Conservation (phyloP, 306 rosid species). For the Hippophae tibetana region DNA sequence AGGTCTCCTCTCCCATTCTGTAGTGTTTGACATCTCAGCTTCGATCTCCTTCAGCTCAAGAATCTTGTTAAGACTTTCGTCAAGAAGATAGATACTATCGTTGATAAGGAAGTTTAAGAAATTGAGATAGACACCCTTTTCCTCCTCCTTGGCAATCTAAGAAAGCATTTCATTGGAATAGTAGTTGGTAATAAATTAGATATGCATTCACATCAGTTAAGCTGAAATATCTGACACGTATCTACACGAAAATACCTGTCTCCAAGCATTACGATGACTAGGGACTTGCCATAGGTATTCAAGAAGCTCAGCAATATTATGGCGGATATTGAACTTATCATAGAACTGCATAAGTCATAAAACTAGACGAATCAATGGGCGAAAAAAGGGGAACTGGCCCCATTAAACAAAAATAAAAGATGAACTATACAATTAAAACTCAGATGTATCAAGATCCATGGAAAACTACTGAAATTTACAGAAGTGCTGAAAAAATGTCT, state of each 20-base stretch:
- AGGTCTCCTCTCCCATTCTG: constrained; percentile 86
- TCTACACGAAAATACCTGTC: constrained; percentile 45
- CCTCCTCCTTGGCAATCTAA: constrained; percentile 98
- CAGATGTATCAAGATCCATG: not conserved
- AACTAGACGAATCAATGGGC: constrained; percentile 8
- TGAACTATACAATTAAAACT: not conserved
- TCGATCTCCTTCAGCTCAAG: constrained; percentile 93
- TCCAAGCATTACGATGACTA: constrained; percentile 97
- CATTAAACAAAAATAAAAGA: constrained; percentile 16
- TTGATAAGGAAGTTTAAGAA: constrained; percentile 92
- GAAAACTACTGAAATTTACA: not conserved
- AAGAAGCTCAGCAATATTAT: constrained; percentile 94
- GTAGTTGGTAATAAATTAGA: not conserved
- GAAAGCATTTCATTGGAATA: constrained; percentile 1
- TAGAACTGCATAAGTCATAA: constrained; percentile 64
- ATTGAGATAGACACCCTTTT: constrained; percentile 92
- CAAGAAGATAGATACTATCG: constrained; percentile 95
- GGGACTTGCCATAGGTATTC: constrained; percentile 99
- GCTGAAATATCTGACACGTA: not conserved
- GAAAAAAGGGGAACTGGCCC: constrained; percentile 7
- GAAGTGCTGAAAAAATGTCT: too few species aligned
- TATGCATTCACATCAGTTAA: not conserved
- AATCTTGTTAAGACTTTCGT: constrained; percentile 95
- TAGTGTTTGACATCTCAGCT: constrained; percentile 93
- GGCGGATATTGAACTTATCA: constrained; percentile 97